A percentile compares a stretch with the other conserved stretches of the same genome.
These are phyloP conservation scores for Metschnikowia dekortorum DNA, from an alignment of 805 yeast species.

Conservation along the genomic window DNA sequence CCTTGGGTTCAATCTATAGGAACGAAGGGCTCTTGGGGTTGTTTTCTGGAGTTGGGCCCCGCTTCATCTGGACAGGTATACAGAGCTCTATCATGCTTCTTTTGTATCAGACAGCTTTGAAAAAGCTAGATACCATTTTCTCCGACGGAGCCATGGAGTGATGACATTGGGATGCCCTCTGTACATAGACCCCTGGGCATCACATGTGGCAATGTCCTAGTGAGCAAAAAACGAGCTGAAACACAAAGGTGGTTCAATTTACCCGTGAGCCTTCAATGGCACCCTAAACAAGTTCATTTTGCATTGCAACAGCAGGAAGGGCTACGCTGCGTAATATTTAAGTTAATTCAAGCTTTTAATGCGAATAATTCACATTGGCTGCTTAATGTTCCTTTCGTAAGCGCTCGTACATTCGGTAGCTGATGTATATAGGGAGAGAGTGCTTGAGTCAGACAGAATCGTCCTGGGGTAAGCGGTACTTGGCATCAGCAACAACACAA, in stretches of 20 bases:
- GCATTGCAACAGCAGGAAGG: neutral
- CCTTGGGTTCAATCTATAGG: conserved; percentile 45
- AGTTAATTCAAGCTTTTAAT: neutral
- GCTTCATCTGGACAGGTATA: conserved; percentile 93
- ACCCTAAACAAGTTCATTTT: neutral
- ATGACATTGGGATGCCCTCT: neutral
- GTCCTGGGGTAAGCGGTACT: too few species aligned
- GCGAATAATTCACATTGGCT: neutral
- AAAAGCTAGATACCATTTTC: conserved; percentile 38
- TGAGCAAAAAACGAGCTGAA: too few species aligned
- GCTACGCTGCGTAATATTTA: neutral
- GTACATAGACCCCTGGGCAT: conserved; percentile 1
- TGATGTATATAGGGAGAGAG: neutral
- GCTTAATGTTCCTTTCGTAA: neutral
- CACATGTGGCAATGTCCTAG: neutral
- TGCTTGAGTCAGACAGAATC: too few species aligned
- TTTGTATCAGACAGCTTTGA: conserved; percentile 74
- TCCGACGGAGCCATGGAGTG: conserved; percentile 6
- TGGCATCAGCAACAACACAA: too few species aligned
- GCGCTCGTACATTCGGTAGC: neutral
- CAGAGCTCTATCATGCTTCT: conserved; percentile 93
- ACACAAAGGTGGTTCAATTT: neutral
- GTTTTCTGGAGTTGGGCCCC: conserved; percentile 94
- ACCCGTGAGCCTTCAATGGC: neutral
- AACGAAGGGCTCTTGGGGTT: conserved; percentile 76